A percentile compares a stretch with the other conserved stretches of the same genome.
Conservation (phyloP, 768 basidiomycete species). For the Boletus speciosus region DNA sequence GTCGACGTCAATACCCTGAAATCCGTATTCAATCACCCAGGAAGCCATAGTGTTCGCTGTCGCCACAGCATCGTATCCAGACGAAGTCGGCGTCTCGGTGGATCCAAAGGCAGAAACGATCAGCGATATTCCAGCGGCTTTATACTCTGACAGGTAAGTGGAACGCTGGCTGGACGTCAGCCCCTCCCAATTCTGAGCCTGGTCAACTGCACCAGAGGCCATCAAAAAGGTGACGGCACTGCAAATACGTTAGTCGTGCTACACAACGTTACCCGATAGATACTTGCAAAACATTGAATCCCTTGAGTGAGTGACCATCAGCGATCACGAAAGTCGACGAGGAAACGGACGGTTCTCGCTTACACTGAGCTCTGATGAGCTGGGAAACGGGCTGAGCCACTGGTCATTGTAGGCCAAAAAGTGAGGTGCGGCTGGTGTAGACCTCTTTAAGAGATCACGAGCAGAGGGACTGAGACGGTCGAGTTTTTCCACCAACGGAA, state of each 20-base stretch:
- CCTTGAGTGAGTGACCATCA: conserved; percentile 11
- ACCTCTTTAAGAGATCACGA: conserved; percentile 18
- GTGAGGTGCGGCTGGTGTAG: conserved; percentile 44
- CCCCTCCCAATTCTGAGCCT: conserved; percentile 44
- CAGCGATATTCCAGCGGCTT: conserved; percentile 51
- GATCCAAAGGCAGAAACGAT: conserved; percentile 56
- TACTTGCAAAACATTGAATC: conserved; percentile 35
- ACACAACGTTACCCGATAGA: not conserved
- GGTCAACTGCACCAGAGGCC: conserved; percentile 38
- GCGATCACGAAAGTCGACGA: not conserved
- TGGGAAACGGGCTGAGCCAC: conserved; percentile 44
- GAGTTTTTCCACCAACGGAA: conserved; percentile 23
- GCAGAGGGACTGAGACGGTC: conserved; percentile 18
- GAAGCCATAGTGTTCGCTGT: conserved; percentile 44
- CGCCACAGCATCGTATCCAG: conserved; percentile 37
- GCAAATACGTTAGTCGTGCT: not conserved
- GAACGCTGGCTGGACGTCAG: conserved; percentile 37
- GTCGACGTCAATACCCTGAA: conserved; percentile 54
- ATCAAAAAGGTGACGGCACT: conserved; percentile 44
- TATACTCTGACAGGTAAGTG: conserved; percentile 45
- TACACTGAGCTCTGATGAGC: conserved; percentile 43
- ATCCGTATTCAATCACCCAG: conserved; percentile 45
- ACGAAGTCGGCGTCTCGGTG: conserved; percentile 39
- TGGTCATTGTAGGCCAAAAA: conserved; percentile 42
- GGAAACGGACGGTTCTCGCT: not conserved